Percentiles rank a stretch among this genome's conserved stretches.
These are phyloP conservation scores for Phytomonas francai DNA, from an alignment of 208 protist species.

Conservation along the genomic window DNA sequence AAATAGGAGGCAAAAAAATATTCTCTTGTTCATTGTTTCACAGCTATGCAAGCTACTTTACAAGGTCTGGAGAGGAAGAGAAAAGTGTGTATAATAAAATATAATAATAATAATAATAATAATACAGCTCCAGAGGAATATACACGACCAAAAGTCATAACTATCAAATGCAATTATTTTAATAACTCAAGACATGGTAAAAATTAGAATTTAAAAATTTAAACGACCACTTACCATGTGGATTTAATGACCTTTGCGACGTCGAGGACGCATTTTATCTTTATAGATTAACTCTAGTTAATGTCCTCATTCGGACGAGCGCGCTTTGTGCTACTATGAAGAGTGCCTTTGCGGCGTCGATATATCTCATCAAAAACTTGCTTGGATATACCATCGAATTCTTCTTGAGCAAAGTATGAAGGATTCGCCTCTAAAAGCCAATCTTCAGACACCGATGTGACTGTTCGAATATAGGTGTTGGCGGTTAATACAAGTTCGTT, in stretches of 20 bases:
- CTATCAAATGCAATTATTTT: background rate
- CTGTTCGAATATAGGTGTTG: constrained; percentile 95
- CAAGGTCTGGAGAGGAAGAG: no score
- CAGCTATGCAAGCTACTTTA: background rate
- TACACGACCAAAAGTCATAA: background rate
- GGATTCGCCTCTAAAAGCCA: constrained; percentile 87
- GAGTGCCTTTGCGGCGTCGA: constrained; percentile 17
- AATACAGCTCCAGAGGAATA: constrained; percentile 1
- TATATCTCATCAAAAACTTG: constrained; percentile 81
- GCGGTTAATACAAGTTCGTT: constrained; percentile 95
- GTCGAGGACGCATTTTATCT: background rate
- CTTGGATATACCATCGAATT: constrained; percentile 70
- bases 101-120: constrained; percentile 13
- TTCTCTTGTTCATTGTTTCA: constrained; percentile 7
- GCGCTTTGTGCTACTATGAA: no score
- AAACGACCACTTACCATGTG: background rate
- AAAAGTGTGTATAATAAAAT: background rate
- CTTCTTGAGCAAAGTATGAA: constrained; percentile 77
- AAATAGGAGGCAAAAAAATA: background rate
- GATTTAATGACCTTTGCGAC: background rate
- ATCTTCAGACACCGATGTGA: constrained; percentile 92
- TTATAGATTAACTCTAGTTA: background rate
- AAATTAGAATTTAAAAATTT: constrained; percentile 6
- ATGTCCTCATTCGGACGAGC: background rate
- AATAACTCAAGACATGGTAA: constrained; percentile 2